Evolutionary conservation across 441 rosid genomes (phyloP), one percentile per base, ranked within the genome.

Genomic region (Geranium incanum): DNA sequence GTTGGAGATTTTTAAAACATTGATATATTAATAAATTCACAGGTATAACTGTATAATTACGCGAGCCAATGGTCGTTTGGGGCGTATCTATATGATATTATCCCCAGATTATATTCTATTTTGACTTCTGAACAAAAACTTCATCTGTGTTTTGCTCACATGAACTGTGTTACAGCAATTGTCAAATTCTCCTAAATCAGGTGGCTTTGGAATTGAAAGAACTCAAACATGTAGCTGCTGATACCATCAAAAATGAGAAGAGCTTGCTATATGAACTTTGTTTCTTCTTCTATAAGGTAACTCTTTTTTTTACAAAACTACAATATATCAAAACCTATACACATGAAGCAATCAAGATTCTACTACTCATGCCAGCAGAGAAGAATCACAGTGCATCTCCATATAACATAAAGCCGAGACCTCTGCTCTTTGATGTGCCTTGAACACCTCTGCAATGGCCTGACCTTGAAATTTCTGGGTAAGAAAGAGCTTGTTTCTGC

Each of bases 371-470:
- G 83, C 86, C 89, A 82, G 65, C 87, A 86, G 19, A 90, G 74
- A 63, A 90, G 94, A 63, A 90, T 85, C 37, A 92, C 87, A 3
- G 92, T 75, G 64, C 96, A 92, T 78, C 86, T 90, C 96, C 97
- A 92, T 45, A 90, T 84, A 70, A 92, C 87, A 74, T 90, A 87
- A 74, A 90, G 84, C 67, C 96, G 74, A 8, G 84, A 86, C 33
- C 93, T 77, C 74, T 79, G 95, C 81, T 90, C 89, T 74, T 85
- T 85, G 7, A 89, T 71, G 66, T 85, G 91, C 89, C 81, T 86
- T 9, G 92, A 86, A 74, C 85, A 86, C 74, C 89, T 72, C 68
- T 81, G 81, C 96, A 87, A 84, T 69, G 86, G 74, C 45, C 84
- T 71, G 11, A 76, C 23, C 86, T 90, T 90, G 69, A 77, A 77